phyloP scores from a whole-genome alignment of 208 protist species.

The Acanthamoeba culbertsoni region DNA sequence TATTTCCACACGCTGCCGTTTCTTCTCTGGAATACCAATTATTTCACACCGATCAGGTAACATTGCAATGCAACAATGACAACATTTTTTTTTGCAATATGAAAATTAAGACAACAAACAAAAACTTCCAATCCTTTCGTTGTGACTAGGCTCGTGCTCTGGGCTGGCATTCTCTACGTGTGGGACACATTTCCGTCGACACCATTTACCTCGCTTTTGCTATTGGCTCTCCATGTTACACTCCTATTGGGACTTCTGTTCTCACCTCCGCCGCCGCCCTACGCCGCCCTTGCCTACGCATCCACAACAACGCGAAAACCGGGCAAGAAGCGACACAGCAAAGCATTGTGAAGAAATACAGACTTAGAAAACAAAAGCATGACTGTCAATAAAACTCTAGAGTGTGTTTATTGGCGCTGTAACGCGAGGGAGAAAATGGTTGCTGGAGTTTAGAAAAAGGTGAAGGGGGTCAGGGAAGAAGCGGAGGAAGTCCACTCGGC shows the following conservation, averaged over 20 bases:
- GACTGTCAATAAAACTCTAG: too few relatives aligned
- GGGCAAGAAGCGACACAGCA: not conserved
- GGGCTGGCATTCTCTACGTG: conserved; percentile 59
- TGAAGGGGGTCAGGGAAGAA: not conserved
- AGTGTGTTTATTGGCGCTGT: too few relatives aligned
- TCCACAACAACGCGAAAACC: not conserved
- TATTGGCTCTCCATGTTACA: not conserved
- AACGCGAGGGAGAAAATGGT: too few relatives aligned
- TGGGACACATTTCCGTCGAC: conserved; percentile 79
- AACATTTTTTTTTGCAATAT: not conserved
- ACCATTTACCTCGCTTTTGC: conserved; percentile 3
- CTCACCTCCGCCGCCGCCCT: not conserved
- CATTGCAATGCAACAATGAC: too few relatives aligned
- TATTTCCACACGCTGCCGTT: conserved; percentile 85
- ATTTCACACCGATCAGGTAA: conserved; percentile 41
- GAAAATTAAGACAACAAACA: not conserved
- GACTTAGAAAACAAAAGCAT: too few relatives aligned
- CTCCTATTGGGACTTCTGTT: conserved; percentile 48
- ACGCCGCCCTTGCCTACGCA: not conserved
- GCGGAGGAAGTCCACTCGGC: not conserved
- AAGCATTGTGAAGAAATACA: too few relatives aligned
- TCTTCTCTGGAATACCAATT: conserved; percentile 77
- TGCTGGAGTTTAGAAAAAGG: not conserved
- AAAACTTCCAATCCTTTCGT: not conserved
- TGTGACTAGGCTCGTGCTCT: conserved; percentile 42